Evolutionary conservation across 257 asterid genomes (phyloP).

Genomic region (Marsdenia floribunda): DNA sequence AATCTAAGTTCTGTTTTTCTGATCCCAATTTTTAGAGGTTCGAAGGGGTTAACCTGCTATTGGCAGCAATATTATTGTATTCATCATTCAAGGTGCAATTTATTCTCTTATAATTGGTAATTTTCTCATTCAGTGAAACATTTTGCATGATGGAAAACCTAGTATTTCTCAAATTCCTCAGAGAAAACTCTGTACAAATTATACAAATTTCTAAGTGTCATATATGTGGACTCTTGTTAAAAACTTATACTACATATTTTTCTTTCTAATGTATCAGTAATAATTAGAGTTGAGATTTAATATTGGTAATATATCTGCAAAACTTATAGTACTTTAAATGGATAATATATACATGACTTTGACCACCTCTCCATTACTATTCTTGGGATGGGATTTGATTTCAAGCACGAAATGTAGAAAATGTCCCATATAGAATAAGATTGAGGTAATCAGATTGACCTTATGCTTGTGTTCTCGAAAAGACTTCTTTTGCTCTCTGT

Average conservation of each 20-base stretch:
- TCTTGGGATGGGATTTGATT: background rate
- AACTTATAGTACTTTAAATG: background rate
- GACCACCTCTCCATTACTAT: background rate
- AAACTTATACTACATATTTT: background rate
- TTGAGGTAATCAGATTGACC: background rate
- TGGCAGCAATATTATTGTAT: constrained; percentile 72
- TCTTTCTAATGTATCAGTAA: background rate
- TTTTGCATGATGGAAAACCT: background rate
- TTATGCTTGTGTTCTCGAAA: background rate
- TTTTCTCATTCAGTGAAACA: background rate
- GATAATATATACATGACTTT: background rate
- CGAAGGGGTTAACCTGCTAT: constrained; percentile 71
- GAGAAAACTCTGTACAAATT: background rate
- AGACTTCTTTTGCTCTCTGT: background rate
- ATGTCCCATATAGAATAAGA: background rate
- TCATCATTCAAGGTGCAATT: constrained; percentile 84
- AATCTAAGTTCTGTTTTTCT: constrained; percentile 16
- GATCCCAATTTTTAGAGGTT: constrained; percentile 46
- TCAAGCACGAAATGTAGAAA: background rate
- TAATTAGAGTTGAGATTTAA: background rate
- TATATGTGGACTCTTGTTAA: background rate
- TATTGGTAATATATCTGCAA: background rate
- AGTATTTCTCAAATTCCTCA: background rate
- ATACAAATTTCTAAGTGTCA: background rate
- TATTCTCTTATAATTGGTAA: constrained; percentile 12